Percentiles rank a stretch among this genome's conserved stretches.
Conservation (phyloP, 768 basidiomycete species). For the Lactarius sp. region DNA sequence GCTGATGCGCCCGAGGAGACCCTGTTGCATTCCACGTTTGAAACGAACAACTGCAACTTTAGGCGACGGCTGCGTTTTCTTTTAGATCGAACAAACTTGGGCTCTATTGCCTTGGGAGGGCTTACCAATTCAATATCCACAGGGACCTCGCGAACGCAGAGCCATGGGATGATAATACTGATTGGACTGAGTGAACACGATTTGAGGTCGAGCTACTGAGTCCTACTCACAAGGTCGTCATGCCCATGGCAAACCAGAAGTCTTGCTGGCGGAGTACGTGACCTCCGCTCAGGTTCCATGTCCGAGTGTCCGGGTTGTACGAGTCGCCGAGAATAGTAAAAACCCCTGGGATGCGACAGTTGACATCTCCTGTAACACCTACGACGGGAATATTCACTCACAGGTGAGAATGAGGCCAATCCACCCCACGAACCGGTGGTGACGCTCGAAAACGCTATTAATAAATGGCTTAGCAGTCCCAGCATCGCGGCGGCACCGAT, state of each 20-base stretch:
- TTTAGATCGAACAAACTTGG: neutral
- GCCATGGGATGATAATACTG: slow-evolving; percentile 39
- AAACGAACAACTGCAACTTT: slow-evolving; percentile 42
- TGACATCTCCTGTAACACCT: slow-evolving; percentile 1
- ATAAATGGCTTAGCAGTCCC: slow-evolving; percentile 21
- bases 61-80: slow-evolving; percentile 35
- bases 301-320: slow-evolving; percentile 35
- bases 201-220: neutral
- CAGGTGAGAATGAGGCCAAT: slow-evolving; percentile 31
- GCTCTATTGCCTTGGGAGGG: neutral
- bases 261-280: slow-evolving; percentile 38
- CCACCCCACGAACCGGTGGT: slow-evolving; percentile 44
- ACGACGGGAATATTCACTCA: slow-evolving; percentile 4
- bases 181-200: neutral
- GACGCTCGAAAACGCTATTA: slow-evolving; percentile 38
- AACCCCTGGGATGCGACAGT: slow-evolving; percentile 33
- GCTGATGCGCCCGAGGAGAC: slow-evolving; percentile 40
- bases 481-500: neutral
- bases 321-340: slow-evolving; percentile 41
- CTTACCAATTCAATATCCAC: slow-evolving; percentile 41
- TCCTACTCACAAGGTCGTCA: slow-evolving; percentile 38
- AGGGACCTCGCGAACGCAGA: slow-evolving; percentile 37
- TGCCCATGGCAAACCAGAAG: slow-evolving; percentile 40
- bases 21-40: slow-evolving; percentile 44
- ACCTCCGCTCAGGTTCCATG: slow-evolving; percentile 34